Percentiles rank a stretch among this genome's conserved stretches.
These are phyloP conservation scores for Globisporangium rhizosaccharum DNA, from an alignment of 352 stramenopile species.

Conservation along the genomic window DNA sequence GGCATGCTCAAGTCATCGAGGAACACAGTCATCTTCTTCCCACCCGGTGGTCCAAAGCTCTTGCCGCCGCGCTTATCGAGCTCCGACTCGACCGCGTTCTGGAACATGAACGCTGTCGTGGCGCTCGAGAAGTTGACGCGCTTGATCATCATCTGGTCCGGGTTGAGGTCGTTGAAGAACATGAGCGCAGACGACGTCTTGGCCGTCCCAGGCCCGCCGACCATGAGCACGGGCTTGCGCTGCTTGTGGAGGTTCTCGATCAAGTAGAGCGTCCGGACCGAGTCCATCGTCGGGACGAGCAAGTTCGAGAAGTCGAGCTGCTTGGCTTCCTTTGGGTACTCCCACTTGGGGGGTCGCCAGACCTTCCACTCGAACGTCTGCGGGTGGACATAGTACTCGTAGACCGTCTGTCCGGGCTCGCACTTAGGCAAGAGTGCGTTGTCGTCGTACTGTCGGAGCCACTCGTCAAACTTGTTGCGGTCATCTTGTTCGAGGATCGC, in stretches of 20 bases:
- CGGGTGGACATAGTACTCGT: conserved; percentile 92
- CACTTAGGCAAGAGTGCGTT: conserved; percentile 90
- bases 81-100: conserved; percentile 96
- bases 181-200: conserved; percentile 98
- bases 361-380: conserved; percentile 93
- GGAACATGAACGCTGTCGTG: conserved; percentile 97
- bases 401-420: conserved; percentile 84
- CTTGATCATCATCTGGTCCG: conserved; percentile 94
- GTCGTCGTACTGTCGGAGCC: conserved; percentile 91
- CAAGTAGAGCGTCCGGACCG: conserved; percentile 92
- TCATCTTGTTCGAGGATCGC: conserved; percentile 95
- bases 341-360: conserved; percentile 93
- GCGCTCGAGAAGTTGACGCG: conserved; percentile 98
- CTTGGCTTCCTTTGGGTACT: conserved; percentile 92
- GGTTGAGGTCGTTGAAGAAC: conserved; percentile 95
- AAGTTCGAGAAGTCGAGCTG: conserved; percentile 97
- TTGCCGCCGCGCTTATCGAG: conserved; percentile 97
- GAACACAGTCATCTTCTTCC: conserved; percentile 99
- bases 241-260: conserved; percentile 93
- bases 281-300: conserved; percentile 98
- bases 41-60: conserved; percentile 96
- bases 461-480: conserved; percentile 94
- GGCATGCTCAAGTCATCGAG: conserved; percentile 97
- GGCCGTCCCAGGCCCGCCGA: conserved; percentile 95
- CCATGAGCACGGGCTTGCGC: conserved; percentile 92